Conservation (phyloP, 2,329 filamentous ascomycete genomes). For the Ophiostoma tasmaniense region DNA sequence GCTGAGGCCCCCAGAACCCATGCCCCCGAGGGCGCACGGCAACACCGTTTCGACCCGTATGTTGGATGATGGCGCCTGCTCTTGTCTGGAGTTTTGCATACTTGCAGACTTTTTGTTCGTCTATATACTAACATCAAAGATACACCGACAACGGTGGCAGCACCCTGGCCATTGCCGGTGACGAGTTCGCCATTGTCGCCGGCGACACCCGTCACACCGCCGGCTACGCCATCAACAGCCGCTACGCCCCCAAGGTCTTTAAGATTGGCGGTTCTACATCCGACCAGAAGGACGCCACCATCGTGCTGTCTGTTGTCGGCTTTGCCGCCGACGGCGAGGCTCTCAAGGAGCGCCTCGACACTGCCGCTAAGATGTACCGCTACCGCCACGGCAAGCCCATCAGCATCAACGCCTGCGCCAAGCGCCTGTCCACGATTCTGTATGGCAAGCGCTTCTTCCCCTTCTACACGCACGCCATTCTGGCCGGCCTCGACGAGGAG, state of each 20-base stretch:
- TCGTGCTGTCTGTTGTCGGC: constrained; percentile 88
- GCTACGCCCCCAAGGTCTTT: constrained; percentile 92
- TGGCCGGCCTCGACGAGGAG: constrained; percentile 89
- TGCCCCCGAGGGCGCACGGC: constrained; percentile 45
- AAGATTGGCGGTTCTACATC: constrained; percentile 88
- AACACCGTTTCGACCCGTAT: constrained; percentile 92
- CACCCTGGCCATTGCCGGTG: constrained; percentile 87
- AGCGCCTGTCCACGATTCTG: constrained; percentile 87
- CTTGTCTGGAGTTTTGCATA: not conserved
- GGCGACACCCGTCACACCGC: constrained; percentile 93
- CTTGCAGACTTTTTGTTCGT: not conserved
- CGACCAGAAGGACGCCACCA: constrained; percentile 73
- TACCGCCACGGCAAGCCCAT: constrained; percentile 98
- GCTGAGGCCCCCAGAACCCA: constrained; percentile 49
- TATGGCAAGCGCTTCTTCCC: constrained; percentile 99
- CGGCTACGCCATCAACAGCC: constrained; percentile 98
- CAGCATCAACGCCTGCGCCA: constrained; percentile 86
- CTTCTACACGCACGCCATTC: constrained; percentile 92
- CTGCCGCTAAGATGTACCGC: constrained; percentile 96
- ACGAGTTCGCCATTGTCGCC: constrained; percentile 91
- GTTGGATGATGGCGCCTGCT: constrained; percentile 25
- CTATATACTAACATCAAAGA: constrained; percentile 35
- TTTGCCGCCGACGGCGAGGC: constrained; percentile 93
- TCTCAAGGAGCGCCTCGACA: constrained; percentile 85
- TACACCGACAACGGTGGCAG: constrained; percentile 98